phyloP scores from a whole-genome alignment of 78 protist genomes.

The Corallochytrium limacisporum region DNA sequence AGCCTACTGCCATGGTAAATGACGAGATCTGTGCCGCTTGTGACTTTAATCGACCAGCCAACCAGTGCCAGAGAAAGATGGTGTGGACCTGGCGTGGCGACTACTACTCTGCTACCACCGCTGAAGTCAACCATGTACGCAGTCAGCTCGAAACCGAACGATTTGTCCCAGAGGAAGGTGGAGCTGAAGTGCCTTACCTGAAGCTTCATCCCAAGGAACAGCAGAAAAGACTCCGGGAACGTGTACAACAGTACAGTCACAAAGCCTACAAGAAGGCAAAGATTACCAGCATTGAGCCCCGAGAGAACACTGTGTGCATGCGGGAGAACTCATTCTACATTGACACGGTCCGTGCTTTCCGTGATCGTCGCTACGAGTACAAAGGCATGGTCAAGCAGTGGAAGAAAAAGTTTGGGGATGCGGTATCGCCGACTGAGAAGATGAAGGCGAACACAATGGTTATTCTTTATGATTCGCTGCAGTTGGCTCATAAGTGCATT shows the following conservation, averaged over 20 bases:
- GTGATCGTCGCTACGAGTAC: conserved; percentile 89
- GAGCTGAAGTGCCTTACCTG: conserved; percentile 43
- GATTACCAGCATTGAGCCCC: conserved; percentile 15
- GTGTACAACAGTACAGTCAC: conserved; percentile 58
- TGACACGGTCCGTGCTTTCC: conserved; percentile 85
- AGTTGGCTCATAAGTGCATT: conserved; percentile 99
- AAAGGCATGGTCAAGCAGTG: conserved; percentile 70
- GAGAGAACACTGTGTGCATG: conserved; percentile 82
- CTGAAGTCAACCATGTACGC: no score
- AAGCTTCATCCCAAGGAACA: conserved; percentile 44
- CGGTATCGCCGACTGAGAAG: background rate
- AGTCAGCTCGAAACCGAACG: conserved; percentile 31
- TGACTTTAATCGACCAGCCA: conserved; percentile 61
- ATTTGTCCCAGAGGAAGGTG: conserved; percentile 35
- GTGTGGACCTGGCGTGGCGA: conserved; percentile 92
- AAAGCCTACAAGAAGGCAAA: conserved; percentile 46
- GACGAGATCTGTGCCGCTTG: conserved; percentile 82
- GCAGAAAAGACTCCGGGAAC: conserved; percentile 26
- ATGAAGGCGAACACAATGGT: conserved; percentile 27
- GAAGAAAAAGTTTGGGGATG: conserved; percentile 26
- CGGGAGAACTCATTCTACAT: conserved; percentile 97
- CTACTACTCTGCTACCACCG: conserved; percentile 43
- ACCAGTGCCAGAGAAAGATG: conserved; percentile 53
- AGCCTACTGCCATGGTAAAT: conserved; percentile 83
- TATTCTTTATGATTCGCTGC: conserved; percentile 94